A percentile compares a stretch with the other conserved stretches of the same genome.
Evolutionary conservation across 169 alveolate species (phyloP).

Genomic region (Plasmodium berghei): DNA sequence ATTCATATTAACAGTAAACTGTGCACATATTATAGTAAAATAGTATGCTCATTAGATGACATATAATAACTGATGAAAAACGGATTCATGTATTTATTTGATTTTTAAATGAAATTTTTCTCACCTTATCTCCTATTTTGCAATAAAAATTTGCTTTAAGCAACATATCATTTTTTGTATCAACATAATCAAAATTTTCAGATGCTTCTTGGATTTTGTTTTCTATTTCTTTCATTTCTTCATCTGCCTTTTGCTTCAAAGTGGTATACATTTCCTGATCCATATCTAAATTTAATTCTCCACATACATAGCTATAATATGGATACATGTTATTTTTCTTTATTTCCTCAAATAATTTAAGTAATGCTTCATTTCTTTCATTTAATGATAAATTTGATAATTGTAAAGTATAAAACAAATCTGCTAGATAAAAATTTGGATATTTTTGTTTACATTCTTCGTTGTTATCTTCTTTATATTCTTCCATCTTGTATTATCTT

Average conservation of each 20-base stretch:
- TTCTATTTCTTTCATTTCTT: constrained; percentile 85
- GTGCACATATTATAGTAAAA: no score
- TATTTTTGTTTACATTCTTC: constrained; percentile 57
- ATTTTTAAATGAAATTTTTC: no score
- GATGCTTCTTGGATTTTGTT: constrained; percentile 90
- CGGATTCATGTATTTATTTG: no score
- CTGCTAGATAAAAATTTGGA: constrained; percentile 61
- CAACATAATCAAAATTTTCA: constrained; percentile 92
- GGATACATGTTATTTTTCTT: constrained; percentile 80
- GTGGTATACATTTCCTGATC: constrained; percentile 77
- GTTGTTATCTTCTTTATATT: constrained; percentile 30
- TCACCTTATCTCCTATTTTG: constrained; percentile 87
- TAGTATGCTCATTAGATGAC: no score
- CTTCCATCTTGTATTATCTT: constrained; percentile 24
- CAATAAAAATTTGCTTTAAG: constrained; percentile 90
- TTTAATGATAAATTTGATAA: constrained; percentile 43
- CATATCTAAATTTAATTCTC: constrained; percentile 76
- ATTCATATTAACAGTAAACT: no score
- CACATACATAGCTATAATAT: constrained; percentile 78
- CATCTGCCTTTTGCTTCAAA: constrained; percentile 77
- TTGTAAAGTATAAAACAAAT: constrained; percentile 53
- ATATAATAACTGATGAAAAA: no score
- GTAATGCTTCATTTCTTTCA: constrained; percentile 48
- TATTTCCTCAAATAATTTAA: constrained; percentile 41
- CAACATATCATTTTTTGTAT: constrained; percentile 92